Evolutionary conservation across 441 rosid genomes (phyloP), one percentile per base, ranked within the genome.

Genomic region (Melianthus villosus): DNA sequence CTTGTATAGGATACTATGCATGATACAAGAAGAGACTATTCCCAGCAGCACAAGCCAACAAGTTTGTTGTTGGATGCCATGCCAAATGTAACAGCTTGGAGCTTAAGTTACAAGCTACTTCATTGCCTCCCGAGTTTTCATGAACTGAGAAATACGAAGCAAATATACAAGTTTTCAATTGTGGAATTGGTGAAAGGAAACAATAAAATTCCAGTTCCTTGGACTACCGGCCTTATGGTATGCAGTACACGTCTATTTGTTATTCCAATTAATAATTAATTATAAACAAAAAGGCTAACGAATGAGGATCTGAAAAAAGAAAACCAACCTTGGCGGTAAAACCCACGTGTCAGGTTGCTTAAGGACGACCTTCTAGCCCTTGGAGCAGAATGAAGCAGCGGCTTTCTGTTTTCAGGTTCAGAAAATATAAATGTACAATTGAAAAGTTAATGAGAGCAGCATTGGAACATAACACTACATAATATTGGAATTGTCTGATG

Each of bases 31-130:
- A 67, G 71, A 79, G 39, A 63, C 83, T 72, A 40, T 59, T 72
- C 46, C 71, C 72, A 19, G 74, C 64, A 22, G 80, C 70, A 46
- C 78, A 72, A n/a, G 83, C 89, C 17, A 79, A 61, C 46, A 72
- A 32, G 56, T 62, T 60, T 7, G 57, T 28, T 0, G 59, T 40
- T 4, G 89, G 80, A 46, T 79, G 82, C 83, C 89, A 79, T 8
- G 68, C 69, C 13, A 72, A 40, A 57, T 65, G 80, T 35, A 65
- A 67, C 59, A 75, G 34, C 72, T 72, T 79, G 35, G 65, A 56
- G 52, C 56, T 60, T 5, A 60, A 10, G 64, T 67, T 50, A 22
- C 38, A 50, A 4, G 64, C 44, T 25, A 42, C 22, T 1, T 67
- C 79, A 32, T 45, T 36, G 23, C 36, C 25, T 8, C 37, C 45